Evolutionary conservation across 306 rosid species (phyloP).

Genomic region (Cicer judaicum): DNA sequence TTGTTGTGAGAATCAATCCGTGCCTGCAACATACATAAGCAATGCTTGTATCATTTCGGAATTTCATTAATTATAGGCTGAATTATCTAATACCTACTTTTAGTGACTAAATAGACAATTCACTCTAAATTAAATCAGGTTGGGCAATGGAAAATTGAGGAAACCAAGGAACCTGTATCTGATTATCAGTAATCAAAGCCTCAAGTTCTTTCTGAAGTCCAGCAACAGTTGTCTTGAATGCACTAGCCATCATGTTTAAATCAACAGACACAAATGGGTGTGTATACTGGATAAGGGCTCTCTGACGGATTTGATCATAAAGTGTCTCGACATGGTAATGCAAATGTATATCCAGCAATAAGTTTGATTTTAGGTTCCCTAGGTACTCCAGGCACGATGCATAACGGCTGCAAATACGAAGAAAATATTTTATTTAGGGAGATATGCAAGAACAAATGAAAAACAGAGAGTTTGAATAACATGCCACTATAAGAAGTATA

Average conservation of each 20-base stretch:
- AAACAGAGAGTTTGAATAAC: neutral
- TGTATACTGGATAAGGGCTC: constrained; percentile 92
- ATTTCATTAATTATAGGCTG: no score
- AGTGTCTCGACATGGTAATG: constrained; percentile 90
- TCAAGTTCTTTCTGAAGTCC: constrained; percentile 97
- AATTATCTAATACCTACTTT: neutral
- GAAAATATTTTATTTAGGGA: neutral
- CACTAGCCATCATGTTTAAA: constrained; percentile 87
- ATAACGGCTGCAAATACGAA: constrained; percentile 69
- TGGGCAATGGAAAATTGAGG: neutral
- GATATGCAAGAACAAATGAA: neutral
- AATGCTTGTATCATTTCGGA: neutral
- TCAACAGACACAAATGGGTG: constrained; percentile 94
- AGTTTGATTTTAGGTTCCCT: constrained; percentile 83
- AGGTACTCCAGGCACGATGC: constrained; percentile 97
- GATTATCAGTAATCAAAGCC: constrained; percentile 88
- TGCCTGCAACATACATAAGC: constrained; percentile 66
- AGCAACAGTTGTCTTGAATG: constrained; percentile 86
- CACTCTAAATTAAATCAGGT: neutral
- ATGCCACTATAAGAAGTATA: neutral
- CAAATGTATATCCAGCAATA: constrained; percentile 86
- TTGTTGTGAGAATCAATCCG: constrained; percentile 97
- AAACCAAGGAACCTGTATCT: constrained; percentile 69
- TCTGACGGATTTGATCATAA: constrained; percentile 91
- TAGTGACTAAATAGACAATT: neutral